Evolutionary conservation across 1,139 yeast genomes (phyloP).

Genomic region (Pichia sp.): DNA sequence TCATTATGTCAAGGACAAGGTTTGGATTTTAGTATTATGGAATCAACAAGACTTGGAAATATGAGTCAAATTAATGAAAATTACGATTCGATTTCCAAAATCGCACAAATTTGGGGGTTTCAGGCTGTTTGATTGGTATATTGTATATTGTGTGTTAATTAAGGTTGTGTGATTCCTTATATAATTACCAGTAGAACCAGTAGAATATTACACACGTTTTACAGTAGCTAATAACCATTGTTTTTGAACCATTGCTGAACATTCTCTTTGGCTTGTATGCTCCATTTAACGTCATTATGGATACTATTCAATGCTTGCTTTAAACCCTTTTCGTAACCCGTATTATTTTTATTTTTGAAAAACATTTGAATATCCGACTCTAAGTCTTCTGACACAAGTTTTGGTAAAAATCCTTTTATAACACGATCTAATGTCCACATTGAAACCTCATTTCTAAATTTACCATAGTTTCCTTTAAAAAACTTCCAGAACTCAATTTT

Average conservation of each 20-base stretch:
- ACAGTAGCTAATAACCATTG: slow-evolving; percentile 13
- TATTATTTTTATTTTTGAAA: slow-evolving; percentile 49
- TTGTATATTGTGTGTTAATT: too few relatives aligned
- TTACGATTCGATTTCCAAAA: too few relatives aligned
- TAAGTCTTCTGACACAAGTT: slow-evolving; percentile 30
- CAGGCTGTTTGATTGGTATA: too few relatives aligned
- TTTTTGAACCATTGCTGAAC: slow-evolving; percentile 20
- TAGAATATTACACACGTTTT: not conserved
- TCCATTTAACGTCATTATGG: slow-evolving; percentile 45
- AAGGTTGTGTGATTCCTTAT: too few relatives aligned
- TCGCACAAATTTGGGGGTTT: too few relatives aligned
- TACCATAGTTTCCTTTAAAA: slow-evolving; percentile 41
- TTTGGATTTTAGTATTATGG: too few relatives aligned
- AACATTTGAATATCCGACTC: slow-evolving; percentile 42
- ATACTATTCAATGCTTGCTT: slow-evolving; percentile 51
- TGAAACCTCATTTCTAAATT: slow-evolving; percentile 22
- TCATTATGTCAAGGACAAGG: too few relatives aligned
- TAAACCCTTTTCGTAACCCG: slow-evolving; percentile 56
- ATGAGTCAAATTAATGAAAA: too few relatives aligned
- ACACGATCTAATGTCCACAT: slow-evolving; percentile 49
- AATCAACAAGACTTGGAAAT: too few relatives aligned
- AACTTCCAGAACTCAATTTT: slow-evolving; percentile 50
- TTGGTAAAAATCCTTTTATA: slow-evolving; percentile 41
- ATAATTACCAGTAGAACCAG: too few relatives aligned
- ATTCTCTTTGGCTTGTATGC: slow-evolving; percentile 20